phyloP scores from a whole-genome alignment of 768 basidiomycete genomes.

The Lactifluus hygrophoroides region DNA sequence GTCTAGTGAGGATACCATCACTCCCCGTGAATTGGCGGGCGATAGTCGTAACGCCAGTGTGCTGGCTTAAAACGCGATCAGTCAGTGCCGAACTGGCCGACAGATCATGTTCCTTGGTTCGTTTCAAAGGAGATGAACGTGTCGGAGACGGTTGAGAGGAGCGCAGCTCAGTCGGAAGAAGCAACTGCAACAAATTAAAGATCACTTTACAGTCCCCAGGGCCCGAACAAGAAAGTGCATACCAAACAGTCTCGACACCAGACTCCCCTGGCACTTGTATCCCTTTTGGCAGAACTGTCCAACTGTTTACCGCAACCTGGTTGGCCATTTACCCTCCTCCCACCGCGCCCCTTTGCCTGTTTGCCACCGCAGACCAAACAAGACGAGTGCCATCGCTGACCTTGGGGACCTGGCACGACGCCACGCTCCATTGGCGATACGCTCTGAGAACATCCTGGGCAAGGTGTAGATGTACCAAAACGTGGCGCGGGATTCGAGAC shows the following conservation, averaged over 20 bases:
- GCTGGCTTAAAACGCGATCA: constrained; percentile 40
- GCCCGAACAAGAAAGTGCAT: constrained; percentile 5
- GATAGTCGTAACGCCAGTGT: constrained; percentile 63
- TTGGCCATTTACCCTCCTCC: constrained; percentile 44
- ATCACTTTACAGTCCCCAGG: neutral
- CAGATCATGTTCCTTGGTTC: constrained; percentile 34
- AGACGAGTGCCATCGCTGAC: constrained; percentile 67
- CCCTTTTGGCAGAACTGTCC: constrained; percentile 75
- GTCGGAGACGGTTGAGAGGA: constrained; percentile 47
- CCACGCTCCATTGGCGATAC: constrained; percentile 82
- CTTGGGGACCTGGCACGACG: constrained; percentile 78
- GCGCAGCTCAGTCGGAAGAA: constrained; percentile 42
- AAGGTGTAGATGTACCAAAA: constrained; percentile 52
- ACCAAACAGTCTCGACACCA: constrained; percentile 86
- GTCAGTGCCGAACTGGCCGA: constrained; percentile 28
- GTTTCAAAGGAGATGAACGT: constrained; percentile 33
- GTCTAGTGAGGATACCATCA: constrained; percentile 33
- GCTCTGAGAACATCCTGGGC: constrained; percentile 64
- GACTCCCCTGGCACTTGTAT: constrained; percentile 49
- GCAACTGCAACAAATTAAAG: constrained; percentile 34
- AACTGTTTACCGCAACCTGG: constrained; percentile 79
- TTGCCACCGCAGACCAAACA: constrained; percentile 81
- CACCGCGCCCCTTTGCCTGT: constrained; percentile 33
- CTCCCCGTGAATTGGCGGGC: constrained; percentile 63
- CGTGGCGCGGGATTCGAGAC: constrained; percentile 35